Base-by-base conservation (phyloP, 768 basidiomycete species). In the Dendrothele bispora region DNA sequence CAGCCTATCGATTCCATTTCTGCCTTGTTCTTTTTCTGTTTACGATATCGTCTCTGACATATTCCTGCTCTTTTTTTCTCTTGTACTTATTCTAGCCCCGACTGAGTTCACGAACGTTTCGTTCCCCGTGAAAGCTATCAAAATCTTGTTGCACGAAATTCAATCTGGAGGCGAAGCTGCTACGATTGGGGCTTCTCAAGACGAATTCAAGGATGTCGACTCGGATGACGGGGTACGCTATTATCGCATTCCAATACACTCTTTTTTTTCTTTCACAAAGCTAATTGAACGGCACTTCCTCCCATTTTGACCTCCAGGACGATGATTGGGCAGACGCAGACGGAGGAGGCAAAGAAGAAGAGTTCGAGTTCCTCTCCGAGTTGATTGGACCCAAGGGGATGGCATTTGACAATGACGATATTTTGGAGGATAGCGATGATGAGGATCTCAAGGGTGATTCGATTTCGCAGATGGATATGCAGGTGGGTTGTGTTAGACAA, bases 261-360 rank as follows among this genome's bases (percentile, higher is more conserved):
- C 49, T 27, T 45, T 42, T 11, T 20, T 46, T 55, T 20, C 25
- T n/a, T 46, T 34, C 35, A 34, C 21, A 10, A 7, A n/a, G n/a
- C n/a, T n/a, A n/a, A n/a, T n/a, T n/a, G n/a, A n/a, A n/a, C n/a
- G n/a, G n/a, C n/a, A n/a, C n/a, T n/a, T n/a, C n/a, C n/a, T 36
- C 27, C 5, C 27, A 22, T 43, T 8, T 35, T 24, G 39, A 11
- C 48, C 39, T 14, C 40, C 64, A 91, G 76, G 88, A 93, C 53
- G 91, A 91, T 27, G 91, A 91, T n/a, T 98, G 95, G 95, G 78
- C 82, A 8, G 94, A 97, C 57, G 93, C 94, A 60, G 93, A 90
- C 47, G 80, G 77, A 39, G 64, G 78, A 27, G 70, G 77, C 57
- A 87, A 82, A 57, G 72, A 82, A 41, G 88, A 89, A n/a, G 88